These are phyloP conservation scores for Candida suzukii DNA, from an alignment of 805 yeast species.

Conservation along the genomic window DNA sequence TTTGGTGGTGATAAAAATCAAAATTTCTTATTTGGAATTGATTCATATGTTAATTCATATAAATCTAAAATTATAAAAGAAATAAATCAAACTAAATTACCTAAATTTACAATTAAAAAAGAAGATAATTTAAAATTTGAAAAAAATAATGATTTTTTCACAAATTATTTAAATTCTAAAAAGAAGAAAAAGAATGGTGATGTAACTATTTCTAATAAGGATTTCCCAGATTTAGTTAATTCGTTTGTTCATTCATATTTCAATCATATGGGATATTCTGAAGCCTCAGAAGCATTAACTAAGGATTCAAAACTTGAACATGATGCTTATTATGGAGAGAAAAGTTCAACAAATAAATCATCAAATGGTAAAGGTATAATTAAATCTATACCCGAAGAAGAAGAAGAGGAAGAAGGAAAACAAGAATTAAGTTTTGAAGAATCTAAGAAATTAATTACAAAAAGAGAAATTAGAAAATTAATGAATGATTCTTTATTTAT, in stretches of 20 bases:
- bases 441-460: no score
- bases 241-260: slow-evolving; percentile 40
- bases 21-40: slow-evolving; percentile 41
- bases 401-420: no score
- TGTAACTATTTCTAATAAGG: slow-evolving; percentile 8
- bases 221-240: slow-evolving; percentile 21
- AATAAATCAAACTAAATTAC: slow-evolving; percentile 10
- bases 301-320: slow-evolving; percentile 34
- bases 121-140: slow-evolving; percentile 14
- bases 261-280: slow-evolving; percentile 50
- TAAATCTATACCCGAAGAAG: no score
- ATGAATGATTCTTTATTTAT: no score
- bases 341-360: not conserved
- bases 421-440: no score
- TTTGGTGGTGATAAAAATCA: slow-evolving; percentile 36
- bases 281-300: slow-evolving; percentile 44
- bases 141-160: not conserved
- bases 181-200: not conserved
- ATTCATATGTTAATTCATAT: slow-evolving; percentile 34
- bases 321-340: slow-evolving; percentile 3
- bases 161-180: not conserved
- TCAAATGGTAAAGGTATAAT: no score
- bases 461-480: no score
- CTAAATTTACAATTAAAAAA: slow-evolving; percentile 8
- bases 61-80: slow-evolving; percentile 22